Conservation (phyloP, 179 eudicot genomes). For the Beta corolliflora region DNA sequence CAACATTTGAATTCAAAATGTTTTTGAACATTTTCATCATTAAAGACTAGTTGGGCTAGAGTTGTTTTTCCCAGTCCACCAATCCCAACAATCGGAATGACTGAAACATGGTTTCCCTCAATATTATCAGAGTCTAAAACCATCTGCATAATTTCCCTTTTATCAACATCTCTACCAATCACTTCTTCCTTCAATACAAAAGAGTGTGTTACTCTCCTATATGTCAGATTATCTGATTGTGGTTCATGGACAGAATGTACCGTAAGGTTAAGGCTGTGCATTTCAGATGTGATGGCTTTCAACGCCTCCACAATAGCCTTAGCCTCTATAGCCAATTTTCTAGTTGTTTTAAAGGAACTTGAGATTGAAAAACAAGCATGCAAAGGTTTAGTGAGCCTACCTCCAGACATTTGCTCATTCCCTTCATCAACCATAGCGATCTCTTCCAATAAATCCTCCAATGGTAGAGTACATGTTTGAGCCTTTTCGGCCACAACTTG, state of each 20-base stretch:
- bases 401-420: not conserved
- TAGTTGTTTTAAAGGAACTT: not conserved
- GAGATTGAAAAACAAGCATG: not conserved
- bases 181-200: constrained; percentile 11
- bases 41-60: not conserved
- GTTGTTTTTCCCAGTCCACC: constrained; percentile 13
- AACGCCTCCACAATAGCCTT: not conserved
- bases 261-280: not conserved
- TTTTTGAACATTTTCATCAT: constrained; percentile 3
- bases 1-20: constrained; percentile 7
- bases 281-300: not conserved
- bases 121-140: not conserved
- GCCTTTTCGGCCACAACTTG: not conserved
- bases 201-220: not conserved
- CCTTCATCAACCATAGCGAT: not conserved
- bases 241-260: not conserved
- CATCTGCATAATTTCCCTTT: not conserved
- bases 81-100: constrained; percentile 7
- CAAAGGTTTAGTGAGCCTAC: not conserved
- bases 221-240: not conserved
- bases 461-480: not conserved
- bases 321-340: not conserved
- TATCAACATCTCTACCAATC: constrained; percentile 17
- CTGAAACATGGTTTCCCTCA: not conserved
- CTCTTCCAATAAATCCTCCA: not conserved